Percentiles rank a stretch among this genome's conserved stretches.
These are phyloP conservation scores for Fomitopsis betulina DNA, from an alignment of 1,284 basidiomycete species.

Conservation along the genomic window DNA sequence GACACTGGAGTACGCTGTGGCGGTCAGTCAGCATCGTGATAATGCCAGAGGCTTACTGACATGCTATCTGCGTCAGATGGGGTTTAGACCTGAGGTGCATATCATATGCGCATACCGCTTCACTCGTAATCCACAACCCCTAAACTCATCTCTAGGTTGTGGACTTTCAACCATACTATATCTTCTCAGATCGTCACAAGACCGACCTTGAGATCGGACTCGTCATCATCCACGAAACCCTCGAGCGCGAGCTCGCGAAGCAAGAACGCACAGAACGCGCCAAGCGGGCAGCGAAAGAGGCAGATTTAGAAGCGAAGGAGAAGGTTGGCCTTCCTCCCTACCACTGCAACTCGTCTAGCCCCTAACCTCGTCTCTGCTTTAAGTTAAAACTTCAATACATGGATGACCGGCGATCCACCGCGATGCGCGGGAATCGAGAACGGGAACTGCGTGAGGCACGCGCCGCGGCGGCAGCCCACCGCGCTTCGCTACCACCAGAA, in stretches of 20 bases:
- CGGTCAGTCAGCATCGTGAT: constrained; percentile 36
- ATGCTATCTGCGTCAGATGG: constrained; percentile 44
- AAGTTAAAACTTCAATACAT: constrained; percentile 71
- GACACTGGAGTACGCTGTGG: constrained; percentile 72
- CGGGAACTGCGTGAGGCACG: constrained; percentile 35
- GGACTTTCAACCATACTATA: constrained; percentile 53
- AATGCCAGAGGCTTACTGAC: not conserved
- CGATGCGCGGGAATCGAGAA: constrained; percentile 52
- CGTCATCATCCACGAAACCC: constrained; percentile 55
- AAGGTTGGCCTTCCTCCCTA: constrained; percentile 33
- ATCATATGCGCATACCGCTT: not conserved
- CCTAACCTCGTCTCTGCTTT: constrained; percentile 3
- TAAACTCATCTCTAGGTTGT: constrained; percentile 27
- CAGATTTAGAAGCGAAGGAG: constrained; percentile 45
- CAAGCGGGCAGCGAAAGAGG: constrained; percentile 53
- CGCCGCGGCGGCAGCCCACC: constrained; percentile 21
- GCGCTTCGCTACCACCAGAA: constrained; percentile 7
- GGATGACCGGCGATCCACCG: constrained; percentile 63
- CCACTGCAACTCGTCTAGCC: not conserved
- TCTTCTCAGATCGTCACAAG: constrained; percentile 49
- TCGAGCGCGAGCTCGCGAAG: constrained; percentile 52
- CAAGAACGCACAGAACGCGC: constrained; percentile 41
- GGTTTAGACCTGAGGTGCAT: constrained; percentile 59
- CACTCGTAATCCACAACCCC: not conserved
- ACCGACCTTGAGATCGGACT: constrained; percentile 57